These are phyloP conservation scores for Colletotrichum sp. DNA, from an alignment of 2,329 filamentous ascomycete genomes.

Conservation along the genomic window DNA sequence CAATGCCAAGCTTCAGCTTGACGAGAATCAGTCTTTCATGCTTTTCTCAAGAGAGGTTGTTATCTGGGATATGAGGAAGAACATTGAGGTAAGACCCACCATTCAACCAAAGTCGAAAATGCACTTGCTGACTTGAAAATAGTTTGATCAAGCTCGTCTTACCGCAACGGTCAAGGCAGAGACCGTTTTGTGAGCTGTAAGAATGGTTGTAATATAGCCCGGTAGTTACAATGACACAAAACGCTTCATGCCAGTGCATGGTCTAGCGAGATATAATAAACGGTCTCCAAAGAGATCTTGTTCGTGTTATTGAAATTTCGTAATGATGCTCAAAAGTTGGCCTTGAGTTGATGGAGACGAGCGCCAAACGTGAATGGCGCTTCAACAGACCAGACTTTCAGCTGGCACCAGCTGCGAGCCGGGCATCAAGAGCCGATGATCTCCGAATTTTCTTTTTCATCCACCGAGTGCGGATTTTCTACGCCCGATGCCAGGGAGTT, in stretches of 20 bases:
- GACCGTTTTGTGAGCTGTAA: background rate
- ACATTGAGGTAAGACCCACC: background rate
- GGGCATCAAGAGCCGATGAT: too few species aligned
- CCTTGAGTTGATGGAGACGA: background rate
- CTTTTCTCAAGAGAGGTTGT: background rate
- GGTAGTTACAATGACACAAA: background rate
- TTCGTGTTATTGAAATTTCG: background rate
- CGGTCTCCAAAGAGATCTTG: background rate
- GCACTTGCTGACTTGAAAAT: background rate
- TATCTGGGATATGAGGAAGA: background rate
- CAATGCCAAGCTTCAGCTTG: background rate
- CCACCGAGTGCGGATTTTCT: too few species aligned
- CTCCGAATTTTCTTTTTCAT: too few species aligned
- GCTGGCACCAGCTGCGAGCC: too few species aligned
- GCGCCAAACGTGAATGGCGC: background rate
- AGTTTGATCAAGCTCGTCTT: background rate
- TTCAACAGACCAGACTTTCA: too few species aligned
- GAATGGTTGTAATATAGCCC: background rate
- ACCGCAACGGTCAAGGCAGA: background rate
- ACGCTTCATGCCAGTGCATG: background rate
- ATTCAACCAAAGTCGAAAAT: background rate
- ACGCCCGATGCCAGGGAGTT: too few species aligned
- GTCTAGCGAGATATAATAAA: background rate
- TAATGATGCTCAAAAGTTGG: background rate
- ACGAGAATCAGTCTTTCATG: constrained; percentile 9